Conservation (phyloP, 768 basidiomycete species). For the Coprinopsis strossmayeri region DNA sequence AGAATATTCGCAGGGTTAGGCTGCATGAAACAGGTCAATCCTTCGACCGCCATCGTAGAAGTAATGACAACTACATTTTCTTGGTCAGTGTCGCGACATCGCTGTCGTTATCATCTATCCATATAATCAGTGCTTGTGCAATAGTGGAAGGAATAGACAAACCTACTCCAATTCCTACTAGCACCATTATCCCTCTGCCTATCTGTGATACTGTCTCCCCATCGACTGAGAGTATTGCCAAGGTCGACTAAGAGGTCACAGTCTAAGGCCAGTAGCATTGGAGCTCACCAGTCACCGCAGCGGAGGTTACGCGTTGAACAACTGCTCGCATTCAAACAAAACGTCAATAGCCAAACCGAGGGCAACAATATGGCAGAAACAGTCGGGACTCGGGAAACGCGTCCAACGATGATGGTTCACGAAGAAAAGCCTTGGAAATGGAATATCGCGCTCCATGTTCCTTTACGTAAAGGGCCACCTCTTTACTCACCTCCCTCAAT, state of each 20-base stretch:
- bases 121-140: constrained; percentile 11
- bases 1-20: constrained; percentile 68
- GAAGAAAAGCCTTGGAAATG: neutral
- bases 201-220: constrained; percentile 75
- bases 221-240: constrained; percentile 66
- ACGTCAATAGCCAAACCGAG: too few relatives aligned
- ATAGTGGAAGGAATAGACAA: constrained; percentile 16
- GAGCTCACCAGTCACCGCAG: constrained; percentile 71
- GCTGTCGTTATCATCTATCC: constrained; percentile 66
- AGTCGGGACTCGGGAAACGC: too few relatives aligned
- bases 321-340: constrained; percentile 77
- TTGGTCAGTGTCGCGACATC: constrained; percentile 72
- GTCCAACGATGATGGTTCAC: constrained; percentile 1
- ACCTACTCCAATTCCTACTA: constrained; percentile 87
- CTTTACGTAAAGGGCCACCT: neutral
- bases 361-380: too few relatives aligned
- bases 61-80: constrained; percentile 59
- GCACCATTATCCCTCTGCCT: constrained; percentile 79
- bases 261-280: too few relatives aligned
- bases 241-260: too few relatives aligned
- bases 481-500: neutral
- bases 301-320: constrained; percentile 75
- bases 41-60: constrained; percentile 7
- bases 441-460: neutral
- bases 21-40: too few relatives aligned